Base-by-base conservation (phyloP, 495 filamentous ascomycete species). In the Penicillium goetzii region DNA sequence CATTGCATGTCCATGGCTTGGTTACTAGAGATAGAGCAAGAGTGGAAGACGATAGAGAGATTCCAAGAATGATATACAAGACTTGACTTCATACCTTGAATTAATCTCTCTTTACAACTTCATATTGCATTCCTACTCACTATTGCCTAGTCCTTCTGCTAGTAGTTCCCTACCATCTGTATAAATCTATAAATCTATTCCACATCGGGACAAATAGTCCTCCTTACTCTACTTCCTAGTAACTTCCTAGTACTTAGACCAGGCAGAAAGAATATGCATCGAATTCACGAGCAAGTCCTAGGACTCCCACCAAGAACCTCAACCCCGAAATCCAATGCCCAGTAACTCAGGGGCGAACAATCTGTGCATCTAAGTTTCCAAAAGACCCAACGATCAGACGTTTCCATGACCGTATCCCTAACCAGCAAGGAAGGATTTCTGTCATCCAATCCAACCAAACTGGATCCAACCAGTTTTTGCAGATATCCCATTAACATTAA, bases 21-120 rank as follows among this genome's bases (percentile, higher is more conserved):
- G 25, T 51, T 51, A 25, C 47, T 51, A 51, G 25, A 51, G 47
- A 51, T 30, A 30, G 25, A 51, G 2, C 47, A 26, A 4, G 47
- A 2, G 23, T 25, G 5, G 12, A 51, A 17, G 3, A 17, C 14
- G 1, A 32, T 32, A 32, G 30, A 32, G 30, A 26, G 47, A 28
- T 17, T 30, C 19, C 19, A 47, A 51, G 47, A 51, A 51, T 51
- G 25, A 30, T 51, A 47, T 47, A 47, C 9, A 23, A 40, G 36
- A 15, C 36, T 40, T 40, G 36, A 40, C 12, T 38, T 38, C 4
- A 14, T 15, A 38, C 3, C 36, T 17, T 32, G 30, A 3, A 3
- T 32, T n/a, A n/a, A n/a, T n/a, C n/a, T n/a, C n/a, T n/a, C n/a
- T n/a, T n/a, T n/a, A n/a, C n/a, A n/a, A n/a, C n/a, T n/a, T n/a